Evolutionary conservation across 805 yeast genomes (phyloP).

Genomic region (Lipomyces anomalus): DNA sequence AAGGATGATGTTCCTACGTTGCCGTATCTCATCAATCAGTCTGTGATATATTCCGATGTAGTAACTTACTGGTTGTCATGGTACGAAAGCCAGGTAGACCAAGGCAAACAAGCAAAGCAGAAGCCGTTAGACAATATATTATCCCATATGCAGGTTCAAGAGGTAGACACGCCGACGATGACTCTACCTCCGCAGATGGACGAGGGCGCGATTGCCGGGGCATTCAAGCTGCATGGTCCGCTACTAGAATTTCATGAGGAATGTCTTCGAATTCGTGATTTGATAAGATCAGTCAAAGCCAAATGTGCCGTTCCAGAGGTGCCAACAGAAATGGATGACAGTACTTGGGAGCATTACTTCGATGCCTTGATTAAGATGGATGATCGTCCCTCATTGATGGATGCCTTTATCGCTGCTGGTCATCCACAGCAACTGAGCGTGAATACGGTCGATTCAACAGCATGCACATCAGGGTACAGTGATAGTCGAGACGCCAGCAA

Average conservation of each 20-base stretch:
- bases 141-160: conserved; percentile 6
- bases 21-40: conserved; percentile 36
- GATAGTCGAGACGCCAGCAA: too few relatives aligned
- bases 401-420: background rate
- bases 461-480: too few relatives aligned
- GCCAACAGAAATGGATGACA: conserved; percentile 19
- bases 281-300: conserved; percentile 10
- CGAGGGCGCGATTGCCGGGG: conserved; percentile 15
- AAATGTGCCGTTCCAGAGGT: conserved; percentile 20
- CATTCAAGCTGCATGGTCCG: conserved; percentile 8
- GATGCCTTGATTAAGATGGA: background rate
- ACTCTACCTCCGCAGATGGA: background rate
- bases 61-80: conserved; percentile 28
- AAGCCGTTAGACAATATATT: conserved; percentile 2
- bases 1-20: conserved; percentile 20
- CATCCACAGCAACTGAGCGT: too few relatives aligned
- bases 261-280: conserved; percentile 20
- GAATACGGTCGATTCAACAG: too few relatives aligned
- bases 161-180: conserved; percentile 4
- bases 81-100: conserved; percentile 15
- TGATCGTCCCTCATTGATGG: background rate
- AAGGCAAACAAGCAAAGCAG: conserved; percentile 8
- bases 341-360: conserved; percentile 20
- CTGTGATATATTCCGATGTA: conserved; percentile 30
- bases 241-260: conserved; percentile 16